phyloP scores from a whole-genome alignment of 176 grass and related monocot genomes.

The Dactylis glomerata region DNA sequence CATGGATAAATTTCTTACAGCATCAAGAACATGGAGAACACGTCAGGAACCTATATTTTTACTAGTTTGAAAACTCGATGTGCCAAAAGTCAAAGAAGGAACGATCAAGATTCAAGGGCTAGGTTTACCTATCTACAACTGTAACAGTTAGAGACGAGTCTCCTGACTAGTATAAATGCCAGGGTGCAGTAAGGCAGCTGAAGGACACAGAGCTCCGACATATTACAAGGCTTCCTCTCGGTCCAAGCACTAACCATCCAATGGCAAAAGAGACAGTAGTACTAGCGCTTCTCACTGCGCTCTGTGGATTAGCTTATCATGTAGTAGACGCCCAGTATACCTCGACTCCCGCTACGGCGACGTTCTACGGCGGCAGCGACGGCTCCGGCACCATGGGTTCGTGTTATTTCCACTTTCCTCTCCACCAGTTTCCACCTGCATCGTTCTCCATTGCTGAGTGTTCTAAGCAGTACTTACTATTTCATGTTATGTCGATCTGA shows the following conservation, averaged over 20 bases:
- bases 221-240: not conserved
- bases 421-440: not conserved
- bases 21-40: constrained; percentile 32
- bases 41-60: constrained; percentile 18
- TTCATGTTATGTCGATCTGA: not conserved
- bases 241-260: not conserved
- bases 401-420: not conserved
- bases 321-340: constrained; percentile 18
- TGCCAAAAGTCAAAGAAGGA: constrained; percentile 39
- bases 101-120: not conserved
- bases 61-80: constrained; percentile 24
- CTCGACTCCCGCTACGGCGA: constrained; percentile 36
- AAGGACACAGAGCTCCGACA: not conserved
- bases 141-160: not conserved
- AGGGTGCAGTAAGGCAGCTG: not conserved
- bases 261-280: not conserved
- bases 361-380: constrained; percentile 58
- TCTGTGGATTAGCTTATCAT: constrained; percentile 7
- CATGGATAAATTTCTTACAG: not conserved
- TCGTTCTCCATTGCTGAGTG: not conserved
- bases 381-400: constrained; percentile 59
- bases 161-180: constrained; percentile 23
- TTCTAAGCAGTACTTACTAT: not conserved
- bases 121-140: not conserved
- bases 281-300: not conserved